phyloP scores from a whole-genome alignment of 176 grass and related monocot species.

The Saccharum spontaneum region DNA sequence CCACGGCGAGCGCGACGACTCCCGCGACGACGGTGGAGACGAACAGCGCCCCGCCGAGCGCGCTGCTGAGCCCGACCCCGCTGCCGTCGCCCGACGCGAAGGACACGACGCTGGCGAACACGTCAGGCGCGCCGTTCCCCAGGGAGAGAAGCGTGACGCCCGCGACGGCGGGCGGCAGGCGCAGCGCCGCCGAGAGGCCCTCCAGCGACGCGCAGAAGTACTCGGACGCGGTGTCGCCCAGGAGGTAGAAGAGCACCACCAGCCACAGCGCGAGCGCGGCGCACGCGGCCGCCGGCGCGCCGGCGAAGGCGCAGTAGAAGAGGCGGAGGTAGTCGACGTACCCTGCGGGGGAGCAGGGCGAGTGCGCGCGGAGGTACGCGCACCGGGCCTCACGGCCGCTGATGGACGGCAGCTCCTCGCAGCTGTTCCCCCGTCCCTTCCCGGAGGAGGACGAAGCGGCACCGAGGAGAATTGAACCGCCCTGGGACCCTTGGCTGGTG shows the following conservation, averaged over 20 bases:
- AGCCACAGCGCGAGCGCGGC: constrained; percentile 59
- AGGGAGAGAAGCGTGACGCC: constrained; percentile 88
- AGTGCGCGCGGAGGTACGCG: constrained; percentile 49
- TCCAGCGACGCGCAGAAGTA: constrained; percentile 90
- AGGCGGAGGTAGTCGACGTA: constrained; percentile 78
- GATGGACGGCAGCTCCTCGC: constrained; percentile 50
- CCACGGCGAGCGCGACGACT: constrained; percentile 51
- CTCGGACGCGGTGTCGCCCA: constrained; percentile 76
- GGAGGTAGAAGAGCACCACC: constrained; percentile 71
- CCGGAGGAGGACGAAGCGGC: background rate
- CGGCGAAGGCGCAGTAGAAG: constrained; percentile 70
- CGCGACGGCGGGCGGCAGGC: constrained; percentile 72
- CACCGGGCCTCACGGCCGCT: constrained; percentile 34
- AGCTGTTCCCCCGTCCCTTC: constrained; percentile 11
- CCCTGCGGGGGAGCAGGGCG: constrained; percentile 48
- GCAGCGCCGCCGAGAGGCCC: constrained; percentile 56
- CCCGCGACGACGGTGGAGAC: constrained; percentile 84
- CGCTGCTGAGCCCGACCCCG: constrained; percentile 69
- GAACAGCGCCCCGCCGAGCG: constrained; percentile 80
- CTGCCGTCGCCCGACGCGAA: constrained; percentile 52
- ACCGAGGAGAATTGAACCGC: background rate
- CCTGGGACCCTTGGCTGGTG: background rate
- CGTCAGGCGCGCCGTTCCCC: constrained; percentile 85
- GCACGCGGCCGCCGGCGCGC: constrained; percentile 37
- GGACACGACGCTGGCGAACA: constrained; percentile 80